Evolutionary conservation across 2,329 filamentous ascomycete genomes (phyloP), one percentile per base, ranked within the genome.

Genomic region (Fusarium sp.): DNA sequence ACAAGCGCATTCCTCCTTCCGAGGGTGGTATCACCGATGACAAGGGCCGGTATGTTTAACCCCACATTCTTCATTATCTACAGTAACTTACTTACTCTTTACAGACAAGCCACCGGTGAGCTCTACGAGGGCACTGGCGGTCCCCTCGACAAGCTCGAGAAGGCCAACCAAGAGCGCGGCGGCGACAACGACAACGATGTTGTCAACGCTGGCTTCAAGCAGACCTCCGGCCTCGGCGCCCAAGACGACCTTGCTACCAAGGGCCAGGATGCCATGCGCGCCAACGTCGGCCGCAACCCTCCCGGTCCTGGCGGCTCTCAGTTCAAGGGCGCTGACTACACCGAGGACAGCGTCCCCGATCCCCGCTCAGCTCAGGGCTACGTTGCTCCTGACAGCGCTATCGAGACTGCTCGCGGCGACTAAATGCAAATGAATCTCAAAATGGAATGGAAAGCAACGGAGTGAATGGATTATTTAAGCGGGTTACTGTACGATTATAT

Each of bases 11-110:
- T 28, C 81, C 82, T 18, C 79, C 79, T 4, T 79, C 80, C 61
- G 83, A 85, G 73, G 83, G 83, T 28, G 83, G 83, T 18, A 77
- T 78, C 9, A 65, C 82, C 0, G 83, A 85, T 57, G 79, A 81
- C 39, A 80, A 77, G 18, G 83, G 83, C 63, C 78, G 82, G 84
- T 84, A 79, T 69, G 80, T 37, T 21, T 18, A 8, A 18, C 9
- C 2, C 34, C 12, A 31, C 23, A 49, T 1, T 30, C 7, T 25
- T 21, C 37, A 7, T 11, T n/a, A 18, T 5, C 4, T 7, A 51
- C 41, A 41, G 16, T n/a, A 10, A 44, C 67, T 74, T 50, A 76
- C 63, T 63, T 21, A 21, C 21, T 21, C 14, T 50, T 6, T 3
- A 1, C 31, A 85, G 83, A 62, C 80, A 83, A 81, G 77, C 82